Conservation (phyloP, 495 filamentous ascomycete species). For the Neurospora tetraspora region DNA sequence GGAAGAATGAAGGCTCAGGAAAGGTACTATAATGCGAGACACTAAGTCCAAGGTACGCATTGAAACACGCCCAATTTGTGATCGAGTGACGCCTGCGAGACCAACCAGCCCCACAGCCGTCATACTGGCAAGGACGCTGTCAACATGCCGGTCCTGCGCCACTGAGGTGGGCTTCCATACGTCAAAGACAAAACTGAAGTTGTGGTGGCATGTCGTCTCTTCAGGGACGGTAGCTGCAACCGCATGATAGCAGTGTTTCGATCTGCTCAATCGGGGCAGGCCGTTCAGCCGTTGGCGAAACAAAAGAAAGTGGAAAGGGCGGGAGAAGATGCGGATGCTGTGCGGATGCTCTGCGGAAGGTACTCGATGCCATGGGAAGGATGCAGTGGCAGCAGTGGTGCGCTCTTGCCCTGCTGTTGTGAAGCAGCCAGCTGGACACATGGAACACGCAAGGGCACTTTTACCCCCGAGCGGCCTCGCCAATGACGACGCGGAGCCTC, state of each 20-base stretch:
- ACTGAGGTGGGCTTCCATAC: slow-evolving; percentile 25
- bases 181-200: slow-evolving; percentile 31
- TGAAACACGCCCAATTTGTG: slow-evolving; percentile 7
- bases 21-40: too few relatives aligned
- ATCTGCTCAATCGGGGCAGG: not conserved
- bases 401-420: not conserved
- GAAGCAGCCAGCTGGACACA: not conserved
- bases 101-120: slow-evolving; percentile 41
- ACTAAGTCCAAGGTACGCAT: not conserved
- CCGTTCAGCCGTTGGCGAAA: not conserved
- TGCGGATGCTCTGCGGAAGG: not conserved
- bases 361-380: not conserved
- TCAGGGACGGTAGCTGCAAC: not conserved
- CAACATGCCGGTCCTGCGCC: slow-evolving; percentile 17
- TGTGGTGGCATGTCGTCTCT: slow-evolving; percentile 28
- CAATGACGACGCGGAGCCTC: not conserved
- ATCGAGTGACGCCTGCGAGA: slow-evolving; percentile 31
- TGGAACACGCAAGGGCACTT: not conserved
- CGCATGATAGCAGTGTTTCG: not conserved
- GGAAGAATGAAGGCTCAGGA: not conserved
- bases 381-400: not conserved
- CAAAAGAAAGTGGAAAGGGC: not conserved
- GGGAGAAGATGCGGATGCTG: not conserved
- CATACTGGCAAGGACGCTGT: slow-evolving; percentile 32
- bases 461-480: not conserved